Evolutionary conservation across 2,329 filamentous ascomycete species (phyloP), one percentile per base, ranked within the genome.

Genomic region (Plenodomus biglobosus): DNA sequence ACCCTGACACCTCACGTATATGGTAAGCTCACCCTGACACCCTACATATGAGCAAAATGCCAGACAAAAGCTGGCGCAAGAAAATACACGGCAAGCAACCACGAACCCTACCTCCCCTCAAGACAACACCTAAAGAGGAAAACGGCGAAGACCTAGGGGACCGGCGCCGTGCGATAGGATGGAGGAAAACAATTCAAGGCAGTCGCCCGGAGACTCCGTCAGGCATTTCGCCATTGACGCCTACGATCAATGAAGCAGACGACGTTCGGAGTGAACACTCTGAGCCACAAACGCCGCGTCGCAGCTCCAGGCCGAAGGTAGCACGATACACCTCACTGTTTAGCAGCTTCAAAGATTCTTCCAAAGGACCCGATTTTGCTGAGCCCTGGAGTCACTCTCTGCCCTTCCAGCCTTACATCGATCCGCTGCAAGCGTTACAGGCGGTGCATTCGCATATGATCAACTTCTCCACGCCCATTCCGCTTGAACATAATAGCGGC

Each of bases 241-340:
- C 68, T 15, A 49, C 61, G 24, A 41, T 56, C 7, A 66, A 70
- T 6, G 57, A 70, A 13, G 39, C 27, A 2, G 59, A 66, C 10
- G 65, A 68, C 20, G 40, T 45, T 24, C 55, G 50, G 6, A 63
- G 56, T 32, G 73, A 74, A 40, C 63, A 63, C 11, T 64, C 62
- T 18, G 60, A 62, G 21, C 48, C 56, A 1, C 51, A 65, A 6
- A 62, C 65, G 11, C 64, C 71, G 13, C 73, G 54, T 21, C 61
- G 54, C 39, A 50, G 66, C 8, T 52, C 71, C n/a, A 73, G 65
- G 47, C 73, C 74, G 5, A 75, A 73, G 44, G 55, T 75, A 16
- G 61, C 65, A 16, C 68, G 68, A 3, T 75, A 75, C 58, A 70
- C 75, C 13, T 71, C 71, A 5, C 59, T 67, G 10, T 69, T 71